Percentiles rank a stretch among this genome's conserved stretches.
Evolutionary conservation across 768 basidiomycete genomes (phyloP).

Genomic region (Termitomyces sp.): DNA sequence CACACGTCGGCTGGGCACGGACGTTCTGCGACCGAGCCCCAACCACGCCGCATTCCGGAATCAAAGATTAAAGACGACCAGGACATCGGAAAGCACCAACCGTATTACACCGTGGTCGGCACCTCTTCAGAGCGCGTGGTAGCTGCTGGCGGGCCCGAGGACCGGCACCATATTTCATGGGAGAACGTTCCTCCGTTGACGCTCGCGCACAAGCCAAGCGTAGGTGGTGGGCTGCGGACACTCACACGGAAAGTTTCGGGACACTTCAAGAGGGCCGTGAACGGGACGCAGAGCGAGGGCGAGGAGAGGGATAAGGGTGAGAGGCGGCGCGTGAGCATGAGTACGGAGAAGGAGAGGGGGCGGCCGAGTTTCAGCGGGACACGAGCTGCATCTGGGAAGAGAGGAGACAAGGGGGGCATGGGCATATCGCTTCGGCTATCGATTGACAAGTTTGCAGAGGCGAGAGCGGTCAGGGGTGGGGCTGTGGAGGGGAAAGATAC

Average conservation of each 20-base stretch:
- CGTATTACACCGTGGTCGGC: conserved; percentile 60
- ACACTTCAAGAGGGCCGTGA: conserved; percentile 21
- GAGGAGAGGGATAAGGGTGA: neutral
- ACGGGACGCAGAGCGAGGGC: conserved; percentile 12
- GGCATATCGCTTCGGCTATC: conserved; percentile 28
- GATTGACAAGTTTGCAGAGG: conserved; percentile 25
- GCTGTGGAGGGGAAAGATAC: neutral
- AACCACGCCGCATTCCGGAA: too few species aligned
- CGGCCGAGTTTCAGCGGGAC: conserved; percentile 31
- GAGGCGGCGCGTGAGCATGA: neutral
- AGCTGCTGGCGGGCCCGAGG: conserved; percentile 40
- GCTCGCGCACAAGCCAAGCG: conserved; percentile 5
- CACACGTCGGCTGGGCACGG: neutral
- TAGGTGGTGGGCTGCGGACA: conserved; percentile 17
- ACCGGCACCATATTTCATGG: conserved; percentile 21
- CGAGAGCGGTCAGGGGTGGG: neutral
- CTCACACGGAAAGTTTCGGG: conserved; percentile 34
- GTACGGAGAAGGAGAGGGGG: conserved; percentile 2
- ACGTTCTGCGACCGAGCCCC: neutral
- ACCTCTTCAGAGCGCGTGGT: conserved; percentile 39
- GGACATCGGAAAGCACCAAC: conserved; percentile 19
- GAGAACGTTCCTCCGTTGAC: conserved; percentile 15
- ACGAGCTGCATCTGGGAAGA: conserved; percentile 13
- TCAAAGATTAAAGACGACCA: neutral
- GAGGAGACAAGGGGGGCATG: conserved; percentile 10